Evolutionary conservation across 805 yeast genomes (phyloP), one percentile per base, ranked within the genome.

Genomic region (Wickerhamomyces canadensis): DNA sequence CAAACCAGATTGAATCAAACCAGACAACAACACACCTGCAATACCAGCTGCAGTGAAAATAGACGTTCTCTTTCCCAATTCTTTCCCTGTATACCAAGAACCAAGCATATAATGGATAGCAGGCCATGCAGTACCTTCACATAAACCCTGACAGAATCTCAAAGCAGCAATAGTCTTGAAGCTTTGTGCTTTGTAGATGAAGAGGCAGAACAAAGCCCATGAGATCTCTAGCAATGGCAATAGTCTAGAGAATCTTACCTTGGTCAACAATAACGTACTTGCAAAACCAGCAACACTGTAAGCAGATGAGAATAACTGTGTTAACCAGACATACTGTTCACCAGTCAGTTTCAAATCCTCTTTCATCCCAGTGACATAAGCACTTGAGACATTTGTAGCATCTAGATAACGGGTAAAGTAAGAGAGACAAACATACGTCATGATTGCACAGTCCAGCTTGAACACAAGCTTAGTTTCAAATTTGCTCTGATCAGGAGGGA

Each of bases 301-400:
- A 10, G 37, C 39, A 31, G 30, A 34, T n/a, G 9, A 8, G 30
- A 40, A 40, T 11, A 33, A 12, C 18, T 33, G 36, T 9, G 40
- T 30, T 8, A 76, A 64, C 27, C 33, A 36, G 19, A 31, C 28
- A 19, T 40, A 46, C 19, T 45, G 39, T 47, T 73, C 74, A n/a
- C 80, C 78, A 31, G 62, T 49, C 65, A 80, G 67, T 4, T 63
- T 61, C 31, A 76, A 59, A 24, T 62, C 74, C 47, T 69, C 75
- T 42, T 67, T 57, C 71, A 80, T 65, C 9, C 81, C 79, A 17
- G 76, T 65, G 23, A 74, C 74, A 45, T 76, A 78, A 1, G 84
- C 84, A 48, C 76, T 74, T 37, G 70, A 33, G 18, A 47, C 31
- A 27, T 47, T 45, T 14, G 45, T 23, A 17, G 40, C 34, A 30